phyloP scores from a whole-genome alignment of 192 early-diverging fungal species.

The Podila epicladia region DNA sequence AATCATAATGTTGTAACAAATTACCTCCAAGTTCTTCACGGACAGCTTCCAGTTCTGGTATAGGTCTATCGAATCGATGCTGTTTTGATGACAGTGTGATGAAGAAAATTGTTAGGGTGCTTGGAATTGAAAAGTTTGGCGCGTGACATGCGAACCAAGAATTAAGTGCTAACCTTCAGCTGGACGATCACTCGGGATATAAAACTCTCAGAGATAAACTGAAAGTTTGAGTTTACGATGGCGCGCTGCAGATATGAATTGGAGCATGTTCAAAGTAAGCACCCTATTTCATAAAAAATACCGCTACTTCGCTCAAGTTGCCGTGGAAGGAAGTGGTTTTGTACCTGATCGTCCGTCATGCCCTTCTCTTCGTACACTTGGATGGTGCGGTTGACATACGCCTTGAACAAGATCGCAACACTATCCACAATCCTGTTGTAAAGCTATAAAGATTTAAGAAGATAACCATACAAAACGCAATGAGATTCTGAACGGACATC shows the following conservation, averaged over 20 bases:
- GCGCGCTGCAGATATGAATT: slow-evolving; percentile 4
- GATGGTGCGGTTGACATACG: slow-evolving; percentile 69
- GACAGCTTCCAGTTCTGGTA: slow-evolving; percentile 79
- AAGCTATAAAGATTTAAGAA: slow-evolving; percentile 53
- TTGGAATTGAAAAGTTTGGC: slow-evolving; percentile 40
- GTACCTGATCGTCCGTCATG: slow-evolving; percentile 45
- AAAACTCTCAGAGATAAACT: slow-evolving; percentile 52
- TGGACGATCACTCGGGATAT: slow-evolving; percentile 51
- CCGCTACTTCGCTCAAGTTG: background rate
- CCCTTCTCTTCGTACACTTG: slow-evolving; percentile 51
- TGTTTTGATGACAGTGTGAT: slow-evolving; percentile 29
- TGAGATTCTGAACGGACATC: no score
- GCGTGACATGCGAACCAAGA: background rate
- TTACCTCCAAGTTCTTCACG: slow-evolving; percentile 62
- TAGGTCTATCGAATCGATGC: slow-evolving; percentile 80
- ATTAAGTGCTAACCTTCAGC: slow-evolving; percentile 9
- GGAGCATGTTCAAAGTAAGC: no score
- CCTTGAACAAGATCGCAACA: slow-evolving; percentile 70
- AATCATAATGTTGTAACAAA: no score
- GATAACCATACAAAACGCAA: no score
- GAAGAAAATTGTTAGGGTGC: slow-evolving; percentile 60
- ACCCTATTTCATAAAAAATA: background rate
- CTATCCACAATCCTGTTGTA: slow-evolving; percentile 76
- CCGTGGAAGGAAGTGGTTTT: background rate
- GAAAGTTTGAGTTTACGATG: slow-evolving; percentile 50